A percentile compares a stretch with the other conserved stretches of the same genome.
These are phyloP conservation scores for Talaromyces sp. DNA, from an alignment of 2,329 filamentous ascomycete genomes.

Conservation along the genomic window DNA sequence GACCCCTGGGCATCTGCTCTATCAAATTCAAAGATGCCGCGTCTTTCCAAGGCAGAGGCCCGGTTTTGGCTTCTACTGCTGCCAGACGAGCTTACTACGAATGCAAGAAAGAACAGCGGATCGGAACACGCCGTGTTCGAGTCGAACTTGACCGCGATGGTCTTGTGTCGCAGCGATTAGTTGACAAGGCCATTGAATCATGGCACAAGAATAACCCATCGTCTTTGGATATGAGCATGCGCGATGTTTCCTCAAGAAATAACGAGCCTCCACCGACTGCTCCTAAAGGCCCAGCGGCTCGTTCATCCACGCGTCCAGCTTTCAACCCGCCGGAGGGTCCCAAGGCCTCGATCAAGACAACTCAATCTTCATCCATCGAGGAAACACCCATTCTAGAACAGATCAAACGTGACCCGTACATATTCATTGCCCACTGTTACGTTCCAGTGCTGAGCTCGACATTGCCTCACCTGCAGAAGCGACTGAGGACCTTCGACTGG, in stretches of 20 bases:
- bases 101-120: slow-evolving; percentile 70
- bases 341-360: slow-evolving; percentile 31
- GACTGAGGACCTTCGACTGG: slow-evolving; percentile 76
- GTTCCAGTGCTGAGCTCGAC: slow-evolving; percentile 85
- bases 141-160: slow-evolving; percentile 90
- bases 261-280: slow-evolving; percentile 73
- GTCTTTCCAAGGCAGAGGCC: slow-evolving; percentile 46
- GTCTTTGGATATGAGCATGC: slow-evolving; percentile 24
- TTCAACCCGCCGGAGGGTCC: slow-evolving; percentile 32
- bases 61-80: slow-evolving; percentile 68
- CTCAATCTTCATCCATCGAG: slow-evolving; percentile 54
- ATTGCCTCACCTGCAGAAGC: slow-evolving; percentile 82
- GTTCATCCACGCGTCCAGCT: slow-evolving; percentile 32
- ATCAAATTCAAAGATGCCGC: slow-evolving; percentile 77
- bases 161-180: slow-evolving; percentile 70
- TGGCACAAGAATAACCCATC: slow-evolving; percentile 50
- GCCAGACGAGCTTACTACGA: slow-evolving; percentile 72
- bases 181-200: slow-evolving; percentile 67
- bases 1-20: slow-evolving; percentile 87
- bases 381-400: slow-evolving; percentile 61
- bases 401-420: slow-evolving; percentile 75
- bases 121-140: slow-evolving; percentile 70
- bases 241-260: slow-evolving; percentile 39
- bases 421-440: slow-evolving; percentile 80
- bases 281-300: slow-evolving; percentile 74